Conservation (phyloP, 148 eudicot species). For the Camellia lanceoleosa region DNA sequence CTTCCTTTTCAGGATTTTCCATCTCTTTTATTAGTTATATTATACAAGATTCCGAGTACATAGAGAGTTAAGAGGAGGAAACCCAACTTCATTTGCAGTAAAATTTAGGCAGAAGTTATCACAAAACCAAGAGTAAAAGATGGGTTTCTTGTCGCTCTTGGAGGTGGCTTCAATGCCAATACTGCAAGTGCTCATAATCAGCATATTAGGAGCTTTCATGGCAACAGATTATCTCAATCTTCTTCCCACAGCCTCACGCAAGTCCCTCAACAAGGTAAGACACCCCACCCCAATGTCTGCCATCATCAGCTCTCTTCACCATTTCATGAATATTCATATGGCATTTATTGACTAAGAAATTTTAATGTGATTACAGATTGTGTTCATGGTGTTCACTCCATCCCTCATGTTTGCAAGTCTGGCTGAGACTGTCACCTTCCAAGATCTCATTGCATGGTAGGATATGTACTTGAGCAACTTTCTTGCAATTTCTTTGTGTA, state of each 20-base stretch:
- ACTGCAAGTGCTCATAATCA: slow-evolving; percentile 29
- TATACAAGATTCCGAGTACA: neutral
- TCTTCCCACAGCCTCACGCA: slow-evolving; percentile 28
- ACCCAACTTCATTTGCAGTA: neutral
- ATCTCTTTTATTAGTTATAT: slow-evolving; percentile 4
- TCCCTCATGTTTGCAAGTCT: slow-evolving; percentile 71
- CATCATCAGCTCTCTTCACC: too few relatives aligned
- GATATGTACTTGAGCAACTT: neutral
- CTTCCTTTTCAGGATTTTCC: slow-evolving; percentile 7
- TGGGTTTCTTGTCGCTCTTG: slow-evolving; percentile 31
- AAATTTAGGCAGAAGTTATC: neutral
- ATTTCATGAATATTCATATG: neutral
- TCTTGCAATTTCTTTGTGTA: neutral
- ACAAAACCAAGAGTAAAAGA: slow-evolving; percentile 13
- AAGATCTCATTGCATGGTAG: slow-evolving; percentile 89
- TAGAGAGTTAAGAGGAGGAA: neutral
- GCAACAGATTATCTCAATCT: slow-evolving; percentile 34
- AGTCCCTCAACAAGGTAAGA: slow-evolving; percentile 36
- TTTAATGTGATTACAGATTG: slow-evolving; percentile 48
- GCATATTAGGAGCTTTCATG: slow-evolving; percentile 40
- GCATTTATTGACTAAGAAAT: neutral
- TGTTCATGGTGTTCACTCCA: slow-evolving; percentile 79
- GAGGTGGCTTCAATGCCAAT: slow-evolving; percentile 36
- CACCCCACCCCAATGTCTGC: too few relatives aligned
- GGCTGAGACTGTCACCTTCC: slow-evolving; percentile 72